phyloP scores from a whole-genome alignment of 768 basidiomycete genomes.

The Suillus spraguei region DNA sequence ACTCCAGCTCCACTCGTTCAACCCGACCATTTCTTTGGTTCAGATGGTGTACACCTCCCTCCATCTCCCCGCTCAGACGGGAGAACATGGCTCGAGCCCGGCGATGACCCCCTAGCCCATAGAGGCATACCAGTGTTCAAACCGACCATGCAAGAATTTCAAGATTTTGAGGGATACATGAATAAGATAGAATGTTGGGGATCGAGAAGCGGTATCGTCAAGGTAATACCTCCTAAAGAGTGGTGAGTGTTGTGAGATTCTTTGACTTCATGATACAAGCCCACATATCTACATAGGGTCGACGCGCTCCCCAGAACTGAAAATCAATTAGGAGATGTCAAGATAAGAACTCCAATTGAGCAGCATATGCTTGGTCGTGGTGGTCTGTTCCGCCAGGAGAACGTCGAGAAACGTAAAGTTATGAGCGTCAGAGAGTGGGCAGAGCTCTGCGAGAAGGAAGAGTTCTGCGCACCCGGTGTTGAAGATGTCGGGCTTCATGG shows the following conservation, averaged over 20 bases:
- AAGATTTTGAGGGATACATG: constrained; percentile 91
- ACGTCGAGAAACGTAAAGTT: constrained; percentile 82
- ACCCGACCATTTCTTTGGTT: constrained; percentile 84
- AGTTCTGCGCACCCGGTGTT: constrained; percentile 72
- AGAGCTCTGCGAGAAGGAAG: constrained; percentile 72
- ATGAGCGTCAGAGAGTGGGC: constrained; percentile 91
- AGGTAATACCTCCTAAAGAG: constrained; percentile 93
- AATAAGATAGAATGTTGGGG: constrained; percentile 90
- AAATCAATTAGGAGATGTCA: constrained; percentile 70
- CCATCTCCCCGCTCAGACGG: constrained; percentile 68
- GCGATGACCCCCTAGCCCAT: constrained; percentile 76
- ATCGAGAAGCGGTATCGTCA: constrained; percentile 87
- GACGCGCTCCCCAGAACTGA: constrained; percentile 71
- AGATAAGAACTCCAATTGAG: constrained; percentile 89
- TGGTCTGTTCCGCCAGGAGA: constrained; percentile 89
- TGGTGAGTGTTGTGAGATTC: constrained; percentile 59
- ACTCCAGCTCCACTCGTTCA: constrained; percentile 59
- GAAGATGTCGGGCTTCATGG: constrained; percentile 64
- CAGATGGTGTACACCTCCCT: constrained; percentile 45
- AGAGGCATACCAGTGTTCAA: constrained; percentile 97
- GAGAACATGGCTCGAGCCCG: constrained; percentile 71
- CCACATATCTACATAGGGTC: constrained; percentile 49
- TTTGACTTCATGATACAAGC: constrained; percentile 14
- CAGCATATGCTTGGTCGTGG: constrained; percentile 88
- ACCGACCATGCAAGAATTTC: constrained; percentile 90